Base-by-base conservation (phyloP, 2,329 filamentous ascomycete species). In the Paraphaeosphaeria minitans region DNA sequence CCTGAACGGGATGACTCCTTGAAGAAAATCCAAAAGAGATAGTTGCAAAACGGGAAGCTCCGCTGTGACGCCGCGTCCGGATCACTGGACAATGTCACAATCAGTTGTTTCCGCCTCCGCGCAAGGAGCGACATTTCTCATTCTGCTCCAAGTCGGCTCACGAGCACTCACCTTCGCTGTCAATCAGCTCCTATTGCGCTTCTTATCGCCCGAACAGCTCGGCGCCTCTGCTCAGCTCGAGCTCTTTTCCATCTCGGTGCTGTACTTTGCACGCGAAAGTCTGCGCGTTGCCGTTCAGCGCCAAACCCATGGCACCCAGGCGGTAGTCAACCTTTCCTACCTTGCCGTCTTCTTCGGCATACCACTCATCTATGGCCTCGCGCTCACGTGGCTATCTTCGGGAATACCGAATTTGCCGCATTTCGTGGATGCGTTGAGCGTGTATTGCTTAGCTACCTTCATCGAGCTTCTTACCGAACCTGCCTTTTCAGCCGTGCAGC, bases 251-350 rank as follows among this genome's bases (percentile, higher is more conserved):
- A 89, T 96, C 46, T 92, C 93, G 0, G 89, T 96, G n/a, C 84
- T 99, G 0, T 97, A 96, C 77, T 98, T 99, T 71, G 90, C 95
- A 0, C 86, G 95, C 41, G 95, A 99, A 78, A 94, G 90, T 69
- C 80, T 98, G 50, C 89, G 95, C 16, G 89, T 97, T n/a, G 93
- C 94, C 27, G 86, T 97, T 37, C 94, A 98, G 78, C 85, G 95
- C 53, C 90, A 93, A 64, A 75, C 79, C 8, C 75, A 80, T 63
- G 76, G 76, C 51, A 75, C 85, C 12, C 94, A 98, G 76, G 87
- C 90, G 2, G 88, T 94, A 45, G 85, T 98, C 77, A 99, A 99
- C 71, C 82, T 97, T 41, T 91, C 93, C 1, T 96, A 96, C 75
- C 78, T 98, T 22, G 86, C 92, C 22, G 82, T 96, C 14, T 74